These are phyloP conservation scores for Pisolithus tinctorius DNA, from an alignment of 768 basidiomycete genomes.

Conservation along the genomic window DNA sequence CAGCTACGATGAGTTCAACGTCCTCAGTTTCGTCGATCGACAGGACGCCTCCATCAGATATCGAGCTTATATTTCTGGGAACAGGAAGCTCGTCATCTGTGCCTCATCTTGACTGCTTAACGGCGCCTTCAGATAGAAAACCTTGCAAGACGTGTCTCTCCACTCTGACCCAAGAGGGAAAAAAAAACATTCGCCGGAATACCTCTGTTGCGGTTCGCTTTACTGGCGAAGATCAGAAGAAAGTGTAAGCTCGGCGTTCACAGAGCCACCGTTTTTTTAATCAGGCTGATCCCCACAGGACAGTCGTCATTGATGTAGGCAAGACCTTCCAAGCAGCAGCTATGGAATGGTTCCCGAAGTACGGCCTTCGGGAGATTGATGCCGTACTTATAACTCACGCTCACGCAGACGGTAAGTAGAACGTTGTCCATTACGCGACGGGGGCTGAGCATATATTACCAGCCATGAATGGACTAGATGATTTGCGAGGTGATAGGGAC, in stretches of 20 bases:
- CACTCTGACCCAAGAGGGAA: conserved; percentile 60
- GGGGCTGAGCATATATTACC: conserved; percentile 2
- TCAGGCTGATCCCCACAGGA: conserved; percentile 34
- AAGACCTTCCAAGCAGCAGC: conserved; percentile 70
- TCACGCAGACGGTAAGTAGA: conserved; percentile 65
- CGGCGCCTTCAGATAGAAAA: conserved; percentile 45
- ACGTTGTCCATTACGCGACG: background rate
- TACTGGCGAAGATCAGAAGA: conserved; percentile 30
- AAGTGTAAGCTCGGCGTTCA: conserved; percentile 39
- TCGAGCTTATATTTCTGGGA: conserved; percentile 76
- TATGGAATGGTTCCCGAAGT: conserved; percentile 59
- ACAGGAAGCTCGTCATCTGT: conserved; percentile 76
- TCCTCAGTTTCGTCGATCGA: background rate
- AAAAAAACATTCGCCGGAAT: conserved; percentile 81
- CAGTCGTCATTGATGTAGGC: conserved; percentile 77
- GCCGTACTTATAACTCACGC: conserved; percentile 81
- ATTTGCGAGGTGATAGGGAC: conserved; percentile 59
- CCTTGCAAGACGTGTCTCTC: conserved; percentile 64
- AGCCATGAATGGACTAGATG: conserved; percentile 89
- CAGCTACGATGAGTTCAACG: background rate
- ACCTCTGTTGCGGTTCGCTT: conserved; percentile 65
- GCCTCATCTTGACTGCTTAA: conserved; percentile 69
- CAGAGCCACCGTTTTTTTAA: conserved; percentile 6
- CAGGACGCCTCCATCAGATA: conserved; percentile 6
- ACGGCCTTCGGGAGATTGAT: conserved; percentile 64